phyloP scores from a whole-genome alignment of 169 alveolate genomes.

The Cryptosporidium baileyi region DNA sequence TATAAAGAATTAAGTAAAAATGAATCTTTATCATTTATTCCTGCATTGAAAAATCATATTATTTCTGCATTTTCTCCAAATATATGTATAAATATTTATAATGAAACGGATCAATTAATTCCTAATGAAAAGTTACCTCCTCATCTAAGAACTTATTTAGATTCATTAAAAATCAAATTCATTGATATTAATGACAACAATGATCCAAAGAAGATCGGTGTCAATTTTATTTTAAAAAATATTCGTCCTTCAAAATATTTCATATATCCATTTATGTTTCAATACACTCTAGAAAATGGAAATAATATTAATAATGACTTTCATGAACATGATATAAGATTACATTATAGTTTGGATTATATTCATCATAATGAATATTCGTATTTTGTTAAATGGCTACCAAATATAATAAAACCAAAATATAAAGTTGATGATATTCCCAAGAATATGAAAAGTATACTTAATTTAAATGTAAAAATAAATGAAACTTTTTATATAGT shows the following conservation, averaged over 20 bases:
- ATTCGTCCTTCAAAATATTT: slow-evolving; percentile 29
- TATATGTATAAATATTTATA: slow-evolving; percentile 11
- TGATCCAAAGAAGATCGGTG: slow-evolving; percentile 27
- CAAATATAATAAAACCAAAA: background rate
- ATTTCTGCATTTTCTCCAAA: slow-evolving; percentile 49
- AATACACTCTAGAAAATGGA: background rate
- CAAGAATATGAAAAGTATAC: slow-evolving; percentile 2
- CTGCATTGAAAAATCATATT: slow-evolving; percentile 9
- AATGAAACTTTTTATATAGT: slow-evolving; percentile 53
- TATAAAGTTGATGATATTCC: slow-evolving; percentile 30
- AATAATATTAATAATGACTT: background rate
- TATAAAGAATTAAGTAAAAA: background rate
- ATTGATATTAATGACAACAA: background rate
- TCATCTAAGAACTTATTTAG: slow-evolving; percentile 31
- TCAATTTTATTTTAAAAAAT: slow-evolving; percentile 4
- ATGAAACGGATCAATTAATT: background rate
- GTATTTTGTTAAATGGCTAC: slow-evolving; percentile 21
- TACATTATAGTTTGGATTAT: slow-evolving; percentile 31
- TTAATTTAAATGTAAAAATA: slow-evolving; percentile 7
- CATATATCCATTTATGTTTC: slow-evolving; percentile 22
- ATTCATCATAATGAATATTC: background rate
- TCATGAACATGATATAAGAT: background rate
- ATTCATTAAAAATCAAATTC: background rate
- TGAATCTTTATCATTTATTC: slow-evolving; percentile 15
- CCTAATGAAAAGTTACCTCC: slow-evolving; percentile 44